Base-by-base conservation (phyloP, 768 basidiomycete species). In the Mycena rosella region DNA sequence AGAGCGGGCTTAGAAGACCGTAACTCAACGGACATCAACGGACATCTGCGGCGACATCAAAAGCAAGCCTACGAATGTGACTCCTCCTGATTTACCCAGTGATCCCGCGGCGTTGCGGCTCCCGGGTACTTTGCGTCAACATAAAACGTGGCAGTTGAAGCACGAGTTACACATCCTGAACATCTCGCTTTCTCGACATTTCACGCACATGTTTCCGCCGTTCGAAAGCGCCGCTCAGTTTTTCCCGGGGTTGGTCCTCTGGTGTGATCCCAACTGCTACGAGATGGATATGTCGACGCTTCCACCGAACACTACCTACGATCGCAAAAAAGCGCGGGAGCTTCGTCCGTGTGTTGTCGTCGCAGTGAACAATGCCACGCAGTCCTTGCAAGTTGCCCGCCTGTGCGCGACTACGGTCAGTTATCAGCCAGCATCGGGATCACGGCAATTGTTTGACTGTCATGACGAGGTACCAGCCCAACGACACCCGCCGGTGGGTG, bases 161-260 rank as follows among this genome's bases (percentile, higher is more conserved):
- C 38, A 34, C 24, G 22, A 36, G 44, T 34, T 22, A 14, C 48
- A 20, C 59, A 40, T 34, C 59, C 44, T 34, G 29, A 29, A 29
- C 17, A 52, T 32, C 29, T 20, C 51, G 1, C 44, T 4, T 27
- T 26, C 22, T 27, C 22, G 17, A 9, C 29, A 24, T 24, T 34
- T 52, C 29, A 5, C 17, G 10, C 14, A 7, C 51, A n/a, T 30
- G 36, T 45, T 29, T 27, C 40, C 44, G 26, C 42, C 51, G 0
- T 71, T 71, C 36, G 57, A 53, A 9, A 45, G 57, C 57, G 22
- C 20, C 22, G 38, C 30, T 2, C 57, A 70, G 24, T 71, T 67
- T 49, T 60, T 55, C 20, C 45, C 69, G 1, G 69, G 48, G 74
- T 80, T 81, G 78, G 82, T 71, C 36, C 44, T 71, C 6, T 71